Evolutionary conservation across 2,329 filamentous ascomycete species (phyloP).

Genomic region (Pseudovirgaria hyperparasitica): DNA sequence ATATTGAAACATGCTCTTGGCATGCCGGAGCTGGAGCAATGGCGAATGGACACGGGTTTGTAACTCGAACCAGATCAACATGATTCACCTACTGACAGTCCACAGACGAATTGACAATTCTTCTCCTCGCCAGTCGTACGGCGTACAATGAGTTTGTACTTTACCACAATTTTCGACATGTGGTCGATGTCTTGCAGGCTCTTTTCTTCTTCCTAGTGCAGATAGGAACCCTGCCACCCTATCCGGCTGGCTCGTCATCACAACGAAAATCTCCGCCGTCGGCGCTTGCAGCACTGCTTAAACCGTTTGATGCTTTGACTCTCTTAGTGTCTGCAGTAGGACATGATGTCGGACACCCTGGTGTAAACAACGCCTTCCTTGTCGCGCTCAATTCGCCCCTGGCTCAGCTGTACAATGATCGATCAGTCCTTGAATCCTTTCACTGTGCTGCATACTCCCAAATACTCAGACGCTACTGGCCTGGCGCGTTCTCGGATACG

Average conservation of each 20-base stretch:
- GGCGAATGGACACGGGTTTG: conserved; percentile 66
- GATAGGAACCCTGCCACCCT: conserved; percentile 63
- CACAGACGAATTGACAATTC: conserved; percentile 67
- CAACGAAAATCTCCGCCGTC: conserved; percentile 34
- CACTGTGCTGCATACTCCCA: conserved; percentile 96
- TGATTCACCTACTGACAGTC: conserved; percentile 8
- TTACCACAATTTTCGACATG: conserved; percentile 97
- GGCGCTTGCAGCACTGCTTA: conserved; percentile 62
- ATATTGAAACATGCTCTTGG: conserved; percentile 84
- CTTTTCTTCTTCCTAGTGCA: conserved; percentile 80
- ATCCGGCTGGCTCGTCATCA: conserved; percentile 31
- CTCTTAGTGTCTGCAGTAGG: conserved; percentile 92
- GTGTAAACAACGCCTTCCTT: conserved; percentile 95
- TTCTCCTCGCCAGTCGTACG: conserved; percentile 74
- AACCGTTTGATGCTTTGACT: conserved; percentile 77
- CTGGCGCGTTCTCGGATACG: conserved; percentile 61
- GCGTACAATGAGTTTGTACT: conserved; percentile 96
- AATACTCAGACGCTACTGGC: conserved; percentile 88
- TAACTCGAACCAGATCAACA: conserved; percentile 8
- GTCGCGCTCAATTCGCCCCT: conserved; percentile 84
- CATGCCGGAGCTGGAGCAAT: conserved; percentile 69
- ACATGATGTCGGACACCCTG: conserved; percentile 93
- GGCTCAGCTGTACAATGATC: conserved; percentile 92
- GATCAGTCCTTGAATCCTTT: conserved; percentile 91
- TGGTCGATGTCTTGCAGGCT: conserved; percentile 89